Conservation (phyloP, 352 stramenopile genomes). For the Globisporangium iwayamae region DNA sequence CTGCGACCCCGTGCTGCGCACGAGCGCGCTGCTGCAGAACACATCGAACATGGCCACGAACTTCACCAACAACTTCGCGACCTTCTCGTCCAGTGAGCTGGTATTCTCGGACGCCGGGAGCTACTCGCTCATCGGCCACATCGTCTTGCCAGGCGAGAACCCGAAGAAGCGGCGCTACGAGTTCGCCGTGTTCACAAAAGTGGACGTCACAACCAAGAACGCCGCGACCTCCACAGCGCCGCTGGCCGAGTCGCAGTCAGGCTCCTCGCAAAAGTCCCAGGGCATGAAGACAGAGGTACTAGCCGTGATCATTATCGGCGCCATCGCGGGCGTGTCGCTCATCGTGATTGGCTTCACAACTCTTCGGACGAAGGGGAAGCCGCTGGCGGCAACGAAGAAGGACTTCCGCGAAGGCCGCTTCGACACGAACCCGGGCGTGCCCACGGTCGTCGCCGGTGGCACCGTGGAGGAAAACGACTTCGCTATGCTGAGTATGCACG, state of each 20-base stretch:
- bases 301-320: slow-evolving; percentile 64
- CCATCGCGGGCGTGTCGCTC: slow-evolving; percentile 63
- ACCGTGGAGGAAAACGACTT: slow-evolving; percentile 63
- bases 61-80: slow-evolving; percentile 43
- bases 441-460: slow-evolving; percentile 21
- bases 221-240: slow-evolving; percentile 28
- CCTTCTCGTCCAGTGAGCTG: slow-evolving; percentile 56
- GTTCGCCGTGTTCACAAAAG: slow-evolving; percentile 59
- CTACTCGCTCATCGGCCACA: slow-evolving; percentile 56
- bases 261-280: slow-evolving; percentile 8
- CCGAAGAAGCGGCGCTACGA: slow-evolving; percentile 49
- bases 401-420: slow-evolving; percentile 5
- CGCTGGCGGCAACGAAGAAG: slow-evolving; percentile 16
- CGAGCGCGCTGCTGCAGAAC: slow-evolving; percentile 37
- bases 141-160: slow-evolving; percentile 50
- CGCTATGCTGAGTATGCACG: slow-evolving; percentile 75
- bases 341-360: slow-evolving; percentile 63
- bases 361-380: slow-evolving; percentile 37
- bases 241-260: slow-evolving; percentile 10
- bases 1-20: slow-evolving; percentile 52
- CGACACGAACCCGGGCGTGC: slow-evolving; percentile 21
- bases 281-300: slow-evolving; percentile 60
- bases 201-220: slow-evolving; percentile 28
- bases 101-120: slow-evolving; percentile 41
- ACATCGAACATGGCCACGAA: slow-evolving; percentile 51